Conservation (phyloP, 768 basidiomycete genomes). For the Tulasnella sp. region DNA sequence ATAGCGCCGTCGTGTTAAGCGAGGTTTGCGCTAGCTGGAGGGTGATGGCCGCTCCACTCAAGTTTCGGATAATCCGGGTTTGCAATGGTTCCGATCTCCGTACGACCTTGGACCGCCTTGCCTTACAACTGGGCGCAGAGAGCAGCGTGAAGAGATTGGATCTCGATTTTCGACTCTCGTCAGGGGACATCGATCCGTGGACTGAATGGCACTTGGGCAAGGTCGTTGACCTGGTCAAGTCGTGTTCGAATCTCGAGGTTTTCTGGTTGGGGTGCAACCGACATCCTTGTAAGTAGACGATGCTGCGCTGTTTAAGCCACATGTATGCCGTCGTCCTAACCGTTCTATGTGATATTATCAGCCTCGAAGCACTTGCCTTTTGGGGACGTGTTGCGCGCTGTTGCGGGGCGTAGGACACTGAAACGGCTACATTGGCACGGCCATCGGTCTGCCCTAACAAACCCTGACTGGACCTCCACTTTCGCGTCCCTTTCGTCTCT, state of each 20-base stretch:
- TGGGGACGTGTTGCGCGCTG: neutral
- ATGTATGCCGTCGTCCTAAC: no score
- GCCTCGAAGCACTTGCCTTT: neutral
- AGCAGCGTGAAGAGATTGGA: neutral
- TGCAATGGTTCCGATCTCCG: neutral
- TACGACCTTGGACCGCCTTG: neutral
- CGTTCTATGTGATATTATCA: neutral
- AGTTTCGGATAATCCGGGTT: neutral
- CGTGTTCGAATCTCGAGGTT: neutral
- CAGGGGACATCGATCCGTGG: neutral
- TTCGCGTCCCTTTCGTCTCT: neutral
- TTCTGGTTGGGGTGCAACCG: neutral
- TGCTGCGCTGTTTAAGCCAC: neutral
- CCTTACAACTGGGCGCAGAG: neutral
- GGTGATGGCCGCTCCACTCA: neutral
- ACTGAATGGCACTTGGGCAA: neutral
- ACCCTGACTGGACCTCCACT: neutral
- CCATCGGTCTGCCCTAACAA: neutral
- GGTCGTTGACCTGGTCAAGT: neutral
- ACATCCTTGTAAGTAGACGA: neutral
- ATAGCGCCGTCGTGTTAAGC: neutral
- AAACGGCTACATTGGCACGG: neutral
- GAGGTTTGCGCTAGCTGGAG: neutral
- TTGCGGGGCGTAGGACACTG: neutral
- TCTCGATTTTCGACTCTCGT: neutral